These are phyloP conservation scores for Asterochloris erici DNA, from an alignment of 139 green algal genomes.

Conservation along the genomic window DNA sequence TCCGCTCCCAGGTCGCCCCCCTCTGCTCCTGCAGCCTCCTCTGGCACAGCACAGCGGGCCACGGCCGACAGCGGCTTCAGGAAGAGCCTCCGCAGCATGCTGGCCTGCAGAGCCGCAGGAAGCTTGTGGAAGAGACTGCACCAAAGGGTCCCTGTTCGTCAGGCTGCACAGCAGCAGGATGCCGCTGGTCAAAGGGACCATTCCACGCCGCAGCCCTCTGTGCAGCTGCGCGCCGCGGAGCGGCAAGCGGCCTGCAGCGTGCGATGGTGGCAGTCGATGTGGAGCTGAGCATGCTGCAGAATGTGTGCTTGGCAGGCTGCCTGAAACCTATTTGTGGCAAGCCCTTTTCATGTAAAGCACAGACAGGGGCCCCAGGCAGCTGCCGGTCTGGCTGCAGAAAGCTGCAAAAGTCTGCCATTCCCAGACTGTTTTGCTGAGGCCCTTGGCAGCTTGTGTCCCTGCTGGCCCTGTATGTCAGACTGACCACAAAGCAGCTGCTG, in stretches of 20 bases:
- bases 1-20: no score
- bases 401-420: background rate
- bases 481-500: background rate
- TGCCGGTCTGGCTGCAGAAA: background rate
- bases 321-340: background rate
- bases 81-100: conserved; percentile 41
- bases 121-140: no score
- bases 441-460: background rate
- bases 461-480: no score
- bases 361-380: no score
- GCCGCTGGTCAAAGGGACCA: no score
- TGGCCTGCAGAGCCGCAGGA: conserved; percentile 15
- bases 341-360: background rate
- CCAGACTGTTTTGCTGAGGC: background rate
- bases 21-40: no score
- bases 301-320: background rate
- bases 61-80: conserved; percentile 25
- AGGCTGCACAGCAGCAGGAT: no score
- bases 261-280: background rate
- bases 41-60: no score
- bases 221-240: no score
- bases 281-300: background rate
- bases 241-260: background rate
- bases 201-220: no score
- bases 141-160: no score